Conservation (phyloP, 169 alveolate species). For the Babesia bigemina region DNA sequence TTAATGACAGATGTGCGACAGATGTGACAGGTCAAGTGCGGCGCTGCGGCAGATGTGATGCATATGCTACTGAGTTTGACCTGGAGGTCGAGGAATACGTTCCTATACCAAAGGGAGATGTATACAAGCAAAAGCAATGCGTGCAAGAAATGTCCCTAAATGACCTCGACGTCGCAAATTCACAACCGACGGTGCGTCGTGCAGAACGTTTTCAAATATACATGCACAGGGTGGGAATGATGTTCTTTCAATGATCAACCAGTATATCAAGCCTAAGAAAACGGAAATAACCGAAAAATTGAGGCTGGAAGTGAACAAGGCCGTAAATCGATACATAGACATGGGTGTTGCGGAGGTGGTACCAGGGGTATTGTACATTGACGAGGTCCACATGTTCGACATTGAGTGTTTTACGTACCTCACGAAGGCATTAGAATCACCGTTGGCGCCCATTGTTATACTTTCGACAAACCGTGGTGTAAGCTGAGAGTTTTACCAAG, state of each 20-base stretch:
- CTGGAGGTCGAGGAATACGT: constrained; percentile 99
- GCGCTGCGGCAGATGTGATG: constrained; percentile 98
- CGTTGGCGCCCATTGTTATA: constrained; percentile 97
- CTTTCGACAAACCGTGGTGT: constrained; percentile 99
- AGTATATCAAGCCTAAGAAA: constrained; percentile 95
- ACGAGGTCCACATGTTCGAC: constrained; percentile 99
- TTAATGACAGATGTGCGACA: no score
- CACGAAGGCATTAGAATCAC: constrained; percentile 97
- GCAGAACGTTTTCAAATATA: neutral
- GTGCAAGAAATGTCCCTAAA: constrained; percentile 99
- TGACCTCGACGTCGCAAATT: constrained; percentile 99
- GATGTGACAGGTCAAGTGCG: constrained; percentile 83
- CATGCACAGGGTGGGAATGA: constrained; percentile 93
- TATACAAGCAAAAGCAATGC: constrained; percentile 98
- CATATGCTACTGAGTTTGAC: constrained; percentile 97
- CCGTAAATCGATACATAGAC: constrained; percentile 96
- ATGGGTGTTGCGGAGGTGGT: constrained; percentile 98
- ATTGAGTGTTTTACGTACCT: constrained; percentile 98
- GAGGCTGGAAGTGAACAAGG: constrained; percentile 97
- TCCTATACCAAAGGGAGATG: constrained; percentile 99
- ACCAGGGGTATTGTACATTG: constrained; percentile 99
- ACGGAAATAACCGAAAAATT: constrained; percentile 99
- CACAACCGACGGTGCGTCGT: constrained; percentile 90
- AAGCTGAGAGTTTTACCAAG: neutral
- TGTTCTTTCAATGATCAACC: constrained; percentile 94